Percentiles rank a stretch among this genome's conserved stretches.
phyloP scores from a whole-genome alignment of 2,329 filamentous ascomycete species.

The Dactylellina leptospora region DNA sequence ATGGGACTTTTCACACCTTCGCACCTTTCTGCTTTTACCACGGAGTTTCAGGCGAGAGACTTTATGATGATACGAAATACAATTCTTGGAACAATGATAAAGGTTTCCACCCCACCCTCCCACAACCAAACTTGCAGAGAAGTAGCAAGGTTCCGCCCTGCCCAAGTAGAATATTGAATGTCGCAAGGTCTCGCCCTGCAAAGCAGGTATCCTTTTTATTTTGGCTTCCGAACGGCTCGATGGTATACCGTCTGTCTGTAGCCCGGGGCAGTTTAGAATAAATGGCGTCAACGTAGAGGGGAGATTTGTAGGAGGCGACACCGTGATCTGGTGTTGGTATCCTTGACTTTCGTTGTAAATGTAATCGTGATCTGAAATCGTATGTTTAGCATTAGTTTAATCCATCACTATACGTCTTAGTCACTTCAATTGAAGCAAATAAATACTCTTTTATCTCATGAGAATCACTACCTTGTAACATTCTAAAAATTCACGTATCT shows the following conservation, averaged over 20 bases:
- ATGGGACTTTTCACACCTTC: slow-evolving; percentile 45
- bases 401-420: no score
- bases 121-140: slow-evolving; percentile 42
- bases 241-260: slow-evolving; percentile 17
- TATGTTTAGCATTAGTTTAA: no score
- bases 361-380: not conserved
- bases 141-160: slow-evolving; percentile 54
- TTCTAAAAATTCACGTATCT: no score
- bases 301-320: slow-evolving; percentile 19
- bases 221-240: not conserved
- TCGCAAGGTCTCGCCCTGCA: slow-evolving; percentile 53
- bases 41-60: slow-evolving; percentile 45
- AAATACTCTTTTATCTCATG: no score
- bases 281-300: not conserved
- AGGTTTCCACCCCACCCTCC: slow-evolving; percentile 22
- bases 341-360: not conserved
- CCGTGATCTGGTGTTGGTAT: slow-evolving; percentile 12
- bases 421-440: no score
- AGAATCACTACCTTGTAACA: no score
- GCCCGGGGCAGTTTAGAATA: not conserved
- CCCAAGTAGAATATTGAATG: slow-evolving; percentile 53
- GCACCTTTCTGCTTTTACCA: slow-evolving; percentile 13
- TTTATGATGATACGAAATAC: slow-evolving; percentile 28
- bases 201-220: slow-evolving; percentile 39
- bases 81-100: slow-evolving; percentile 13